Conservation (phyloP, 352 stramenopile genomes). For the Phytophthora pistaciae region DNA sequence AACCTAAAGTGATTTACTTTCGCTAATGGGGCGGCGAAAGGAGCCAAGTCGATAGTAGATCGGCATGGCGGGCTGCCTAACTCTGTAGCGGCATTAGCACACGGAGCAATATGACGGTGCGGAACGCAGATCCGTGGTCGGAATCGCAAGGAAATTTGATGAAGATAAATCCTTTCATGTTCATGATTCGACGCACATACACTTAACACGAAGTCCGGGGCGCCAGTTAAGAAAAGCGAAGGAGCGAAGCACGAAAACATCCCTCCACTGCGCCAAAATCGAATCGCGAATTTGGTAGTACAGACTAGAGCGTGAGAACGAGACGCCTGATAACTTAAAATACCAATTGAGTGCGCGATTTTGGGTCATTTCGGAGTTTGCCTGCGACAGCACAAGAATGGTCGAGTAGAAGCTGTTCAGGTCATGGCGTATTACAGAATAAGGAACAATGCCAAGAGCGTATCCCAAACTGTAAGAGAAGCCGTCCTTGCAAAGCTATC, state of each 20-base stretch:
- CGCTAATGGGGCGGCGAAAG: not conserved
- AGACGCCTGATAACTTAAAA: no score
- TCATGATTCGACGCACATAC: constrained; percentile 26
- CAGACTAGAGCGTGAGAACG: no score
- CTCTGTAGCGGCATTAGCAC: constrained; percentile 3
- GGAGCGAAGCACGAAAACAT: not conserved
- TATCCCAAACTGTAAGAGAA: no score
- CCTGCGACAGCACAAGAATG: no score
- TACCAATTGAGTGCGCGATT: no score
- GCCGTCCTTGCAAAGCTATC: no score
- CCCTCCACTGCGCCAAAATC: not conserved
- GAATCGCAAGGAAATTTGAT: not conserved
- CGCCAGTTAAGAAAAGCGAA: constrained; percentile 11
- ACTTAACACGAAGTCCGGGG: constrained; percentile 16
- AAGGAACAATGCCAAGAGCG: no score
- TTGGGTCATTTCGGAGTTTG: no score
- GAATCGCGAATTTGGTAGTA: not conserved
- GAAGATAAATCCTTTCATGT: constrained; percentile 25
- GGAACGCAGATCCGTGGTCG: not conserved
- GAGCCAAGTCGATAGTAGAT: not conserved
- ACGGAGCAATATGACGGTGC: not conserved
- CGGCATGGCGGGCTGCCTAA: not conserved
- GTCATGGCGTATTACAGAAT: no score
- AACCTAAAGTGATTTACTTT: not conserved
- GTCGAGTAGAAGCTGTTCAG: no score